Conservation (phyloP, 169 alveolate genomes). For the Plasmodium vinckei region DNA sequence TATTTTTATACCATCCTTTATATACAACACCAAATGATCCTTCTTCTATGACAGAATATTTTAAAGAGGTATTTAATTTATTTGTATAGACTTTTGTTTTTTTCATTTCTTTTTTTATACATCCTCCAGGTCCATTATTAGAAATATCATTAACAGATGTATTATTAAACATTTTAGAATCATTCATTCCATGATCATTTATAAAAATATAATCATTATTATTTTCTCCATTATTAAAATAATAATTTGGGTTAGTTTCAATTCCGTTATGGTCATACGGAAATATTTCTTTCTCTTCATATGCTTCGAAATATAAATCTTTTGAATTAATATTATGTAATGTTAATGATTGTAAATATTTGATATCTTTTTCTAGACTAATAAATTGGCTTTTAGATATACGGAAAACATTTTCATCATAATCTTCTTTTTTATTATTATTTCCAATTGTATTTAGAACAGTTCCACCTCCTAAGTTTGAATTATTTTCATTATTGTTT, state of each 20-base stretch:
- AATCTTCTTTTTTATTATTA: conserved; percentile 17
- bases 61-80: conserved; percentile 19
- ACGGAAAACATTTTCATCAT: conserved; percentile 35
- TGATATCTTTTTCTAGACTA: conserved; percentile 55
- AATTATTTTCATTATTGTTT: too few relatives aligned
- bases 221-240: too few relatives aligned
- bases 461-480: too few relatives aligned
- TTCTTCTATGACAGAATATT: conserved; percentile 83
- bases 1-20: conserved; percentile 82
- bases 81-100: conserved; percentile 11
- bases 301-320: conserved; percentile 54
- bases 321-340: conserved; percentile 24
- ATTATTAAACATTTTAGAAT: neutral
- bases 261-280: neutral
- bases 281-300: conserved; percentile 27
- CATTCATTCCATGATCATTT: neutral
- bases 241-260: neutral
- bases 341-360: conserved; percentile 34
- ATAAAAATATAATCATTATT: too few relatives aligned
- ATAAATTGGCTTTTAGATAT: conserved; percentile 36
- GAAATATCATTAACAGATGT: neutral
- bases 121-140: neutral
- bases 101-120: conserved; percentile 15
- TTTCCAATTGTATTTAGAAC: too few relatives aligned
- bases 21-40: conserved; percentile 89